Conservation (phyloP, 441 rosid genomes). For the Syzygium malaccense region DNA sequence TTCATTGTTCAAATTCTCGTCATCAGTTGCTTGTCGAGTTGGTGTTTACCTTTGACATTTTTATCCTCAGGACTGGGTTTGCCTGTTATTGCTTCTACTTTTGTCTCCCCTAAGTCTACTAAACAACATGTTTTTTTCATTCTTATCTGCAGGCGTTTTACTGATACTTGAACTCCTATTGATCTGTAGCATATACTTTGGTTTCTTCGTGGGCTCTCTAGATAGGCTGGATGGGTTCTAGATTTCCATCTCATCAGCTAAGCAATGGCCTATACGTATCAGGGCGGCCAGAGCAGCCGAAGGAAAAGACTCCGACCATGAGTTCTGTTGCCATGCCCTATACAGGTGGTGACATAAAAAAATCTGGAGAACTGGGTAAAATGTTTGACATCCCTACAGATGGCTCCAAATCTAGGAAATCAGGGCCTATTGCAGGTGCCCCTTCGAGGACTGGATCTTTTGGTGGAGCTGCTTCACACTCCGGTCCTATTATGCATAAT, state of each 20-base stretch:
- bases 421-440: conserved; percentile 84
- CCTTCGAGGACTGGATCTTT: conserved; percentile 90
- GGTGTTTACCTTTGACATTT: background rate
- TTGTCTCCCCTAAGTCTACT: background rate
- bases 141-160: background rate
- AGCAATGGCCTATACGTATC: conserved; percentile 95
- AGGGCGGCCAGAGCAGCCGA: conserved; percentile 94
- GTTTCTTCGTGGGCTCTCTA: background rate
- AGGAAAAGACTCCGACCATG: conserved; percentile 91
- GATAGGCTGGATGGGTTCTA: conserved; percentile 65
- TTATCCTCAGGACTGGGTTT: background rate
- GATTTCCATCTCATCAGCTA: conserved; percentile 95
- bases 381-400: conserved; percentile 81
- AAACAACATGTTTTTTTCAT: background rate
- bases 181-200: background rate
- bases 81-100: background rate
- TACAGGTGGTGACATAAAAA: conserved; percentile 93
- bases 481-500: conserved; percentile 71
- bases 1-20: background rate
- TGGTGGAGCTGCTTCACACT: conserved; percentile 83
- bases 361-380: conserved; percentile 90
- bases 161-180: background rate
- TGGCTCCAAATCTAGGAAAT: conserved; percentile 88
- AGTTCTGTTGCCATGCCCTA: conserved; percentile 93
- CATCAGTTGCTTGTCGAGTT: background rate